Evolutionary conservation across 2,329 filamentous ascomycete species (phyloP).

Genomic region (Diaporthe caulivora): DNA sequence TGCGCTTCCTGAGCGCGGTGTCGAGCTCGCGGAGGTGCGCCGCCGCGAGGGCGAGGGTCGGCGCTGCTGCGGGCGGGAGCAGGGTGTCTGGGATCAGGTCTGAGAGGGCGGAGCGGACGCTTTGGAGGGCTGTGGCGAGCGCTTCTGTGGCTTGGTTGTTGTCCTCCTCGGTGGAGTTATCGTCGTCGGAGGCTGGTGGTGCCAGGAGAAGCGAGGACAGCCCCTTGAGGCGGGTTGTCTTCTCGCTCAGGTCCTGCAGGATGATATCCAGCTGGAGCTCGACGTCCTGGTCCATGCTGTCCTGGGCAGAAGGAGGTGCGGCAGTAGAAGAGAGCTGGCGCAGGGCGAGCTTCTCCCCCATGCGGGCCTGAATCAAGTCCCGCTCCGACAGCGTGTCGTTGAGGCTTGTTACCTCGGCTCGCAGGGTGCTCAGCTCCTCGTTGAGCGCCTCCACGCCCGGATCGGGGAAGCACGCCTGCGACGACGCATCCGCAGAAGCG

Average conservation of each 20-base stretch:
- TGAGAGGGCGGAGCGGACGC: constrained; percentile 15
- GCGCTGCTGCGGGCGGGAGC: background rate
- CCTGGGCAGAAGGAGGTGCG: background rate
- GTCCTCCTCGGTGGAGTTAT: background rate
- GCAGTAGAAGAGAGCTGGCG: background rate
- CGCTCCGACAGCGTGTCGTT: constrained; percentile 8
- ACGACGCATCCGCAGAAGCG: background rate
- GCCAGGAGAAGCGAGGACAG: constrained; percentile 15
- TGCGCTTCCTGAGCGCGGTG: background rate
- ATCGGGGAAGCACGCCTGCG: constrained; percentile 11
- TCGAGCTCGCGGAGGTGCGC: constrained; percentile 26
- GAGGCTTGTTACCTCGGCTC: constrained; percentile 28
- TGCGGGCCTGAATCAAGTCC: constrained; percentile 1
- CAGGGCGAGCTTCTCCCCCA: constrained; percentile 17
- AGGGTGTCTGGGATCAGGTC: background rate
- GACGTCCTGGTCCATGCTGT: constrained; percentile 24
- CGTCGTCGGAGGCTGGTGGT: background rate
- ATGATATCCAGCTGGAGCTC: constrained; percentile 37
- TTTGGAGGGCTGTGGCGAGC: constrained; percentile 24
- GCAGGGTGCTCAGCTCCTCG: constrained; percentile 20
- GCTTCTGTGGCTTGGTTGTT: background rate
- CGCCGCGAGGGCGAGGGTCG: background rate
- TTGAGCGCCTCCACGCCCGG: background rate
- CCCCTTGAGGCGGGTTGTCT: constrained; percentile 26
- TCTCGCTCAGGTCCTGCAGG: constrained; percentile 36